phyloP scores from a whole-genome alignment of 2,329 filamentous ascomycete species.

The Aspergillus quadricinctus region DNA sequence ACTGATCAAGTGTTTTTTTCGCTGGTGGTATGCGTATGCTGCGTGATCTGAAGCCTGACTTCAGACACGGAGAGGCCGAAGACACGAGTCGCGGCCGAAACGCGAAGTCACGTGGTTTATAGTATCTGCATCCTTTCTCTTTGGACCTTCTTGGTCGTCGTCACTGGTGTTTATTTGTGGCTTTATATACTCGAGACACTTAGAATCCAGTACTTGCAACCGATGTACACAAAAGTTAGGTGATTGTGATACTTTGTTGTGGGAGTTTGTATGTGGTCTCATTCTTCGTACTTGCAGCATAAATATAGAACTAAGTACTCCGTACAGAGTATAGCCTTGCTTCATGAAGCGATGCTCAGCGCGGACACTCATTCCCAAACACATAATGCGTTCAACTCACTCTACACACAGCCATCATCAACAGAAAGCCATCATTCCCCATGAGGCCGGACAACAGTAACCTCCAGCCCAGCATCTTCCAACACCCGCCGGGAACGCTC shows the following conservation, averaged over 20 bases:
- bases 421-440: constrained; percentile 8
- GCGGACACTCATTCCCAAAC: neutral
- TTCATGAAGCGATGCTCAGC: neutral
- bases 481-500: constrained; percentile 44
- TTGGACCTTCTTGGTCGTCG: neutral
- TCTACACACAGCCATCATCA: neutral
- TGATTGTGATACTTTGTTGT: neutral
- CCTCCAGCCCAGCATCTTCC: constrained; percentile 31
- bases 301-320: neutral
- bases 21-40: neutral
- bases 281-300: neutral
- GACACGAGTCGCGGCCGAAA: constrained; percentile 9
- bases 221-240: neutral
- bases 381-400: neutral
- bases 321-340: neutral
- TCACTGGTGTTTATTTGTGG: neutral
- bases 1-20: neutral
- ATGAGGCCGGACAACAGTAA: constrained; percentile 31
- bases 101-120: constrained; percentile 17
- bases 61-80: neutral
- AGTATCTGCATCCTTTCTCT: neutral
- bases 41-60: neutral
- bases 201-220: neutral
- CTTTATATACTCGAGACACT: neutral
- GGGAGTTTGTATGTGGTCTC: neutral